Conservation (phyloP, 192 early-diverging fungal genomes). For the Helicostylum pulchrum region DNA sequence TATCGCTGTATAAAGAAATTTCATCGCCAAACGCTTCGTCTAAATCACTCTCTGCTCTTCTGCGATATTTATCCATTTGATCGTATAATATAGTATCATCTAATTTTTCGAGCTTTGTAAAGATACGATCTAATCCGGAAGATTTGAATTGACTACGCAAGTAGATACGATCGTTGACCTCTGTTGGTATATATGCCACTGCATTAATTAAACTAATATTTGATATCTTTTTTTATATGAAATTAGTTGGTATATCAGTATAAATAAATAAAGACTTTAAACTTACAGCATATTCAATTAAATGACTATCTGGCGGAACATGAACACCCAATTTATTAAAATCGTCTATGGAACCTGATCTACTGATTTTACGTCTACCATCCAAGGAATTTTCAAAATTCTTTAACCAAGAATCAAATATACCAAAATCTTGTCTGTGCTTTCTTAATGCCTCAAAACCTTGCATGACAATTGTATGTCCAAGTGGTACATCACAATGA, state of each 20-base stretch:
- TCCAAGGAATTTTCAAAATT: conserved; percentile 68
- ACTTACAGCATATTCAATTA: conserved; percentile 69
- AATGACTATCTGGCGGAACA: conserved; percentile 60
- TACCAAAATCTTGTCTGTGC: conserved; percentile 54
- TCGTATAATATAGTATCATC: conserved; percentile 39
- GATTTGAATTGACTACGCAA: conserved; percentile 69
- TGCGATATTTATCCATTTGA: conserved; percentile 25
- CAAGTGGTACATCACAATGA: conserved; percentile 68
- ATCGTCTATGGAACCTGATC: conserved; percentile 68
- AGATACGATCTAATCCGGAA: conserved; percentile 61
- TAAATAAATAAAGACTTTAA: background rate
- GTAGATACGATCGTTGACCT: conserved; percentile 66
- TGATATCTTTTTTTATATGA: conserved; percentile 45
- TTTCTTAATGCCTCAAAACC: conserved; percentile 72
- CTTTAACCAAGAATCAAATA: conserved; percentile 76
- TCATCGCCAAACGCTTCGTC: conserved; percentile 49
- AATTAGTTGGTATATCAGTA: background rate
- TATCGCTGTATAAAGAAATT: conserved; percentile 54
- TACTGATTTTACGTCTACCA: conserved; percentile 67
- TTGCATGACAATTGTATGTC: conserved; percentile 66
- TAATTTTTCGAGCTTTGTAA: conserved; percentile 48
- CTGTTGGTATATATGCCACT: conserved; percentile 62
- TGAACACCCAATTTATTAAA: conserved; percentile 56
- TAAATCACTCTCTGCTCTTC: conserved; percentile 24
- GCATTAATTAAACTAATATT: conserved; percentile 76